A percentile compares a stretch with the other conserved stretches of the same genome.
Conservation (phyloP, 768 basidiomycete genomes). For the Tubosaeta sp. region DNA sequence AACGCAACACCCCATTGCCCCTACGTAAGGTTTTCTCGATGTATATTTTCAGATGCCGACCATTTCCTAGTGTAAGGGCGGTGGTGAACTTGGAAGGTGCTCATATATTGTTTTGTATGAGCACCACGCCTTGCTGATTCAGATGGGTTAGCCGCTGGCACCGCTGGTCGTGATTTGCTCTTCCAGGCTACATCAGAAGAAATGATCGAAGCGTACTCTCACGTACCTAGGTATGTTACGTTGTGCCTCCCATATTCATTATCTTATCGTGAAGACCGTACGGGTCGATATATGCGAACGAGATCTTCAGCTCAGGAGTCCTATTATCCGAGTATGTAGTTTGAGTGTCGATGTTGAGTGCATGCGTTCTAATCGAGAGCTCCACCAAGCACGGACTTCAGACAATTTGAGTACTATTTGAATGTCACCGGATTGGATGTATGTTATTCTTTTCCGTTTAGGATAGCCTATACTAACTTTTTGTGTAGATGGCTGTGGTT, state of each 20-base stretch:
- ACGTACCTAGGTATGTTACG: slow-evolving; percentile 64
- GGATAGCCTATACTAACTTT: slow-evolving; percentile 1
- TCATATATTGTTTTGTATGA: background rate
- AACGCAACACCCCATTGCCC: slow-evolving; percentile 75
- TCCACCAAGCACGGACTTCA: slow-evolving; percentile 78
- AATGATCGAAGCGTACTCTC: slow-evolving; percentile 89
- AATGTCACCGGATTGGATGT: slow-evolving; percentile 91
- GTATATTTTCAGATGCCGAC: slow-evolving; percentile 1
- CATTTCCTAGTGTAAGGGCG: slow-evolving; percentile 60
- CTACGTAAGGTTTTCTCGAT: slow-evolving; percentile 47
- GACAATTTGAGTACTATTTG: slow-evolving; percentile 87
- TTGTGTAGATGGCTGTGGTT: slow-evolving; percentile 77
- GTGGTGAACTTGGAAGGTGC: slow-evolving; percentile 87
- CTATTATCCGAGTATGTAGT: slow-evolving; percentile 76
- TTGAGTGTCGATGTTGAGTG: background rate
- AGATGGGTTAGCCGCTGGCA: slow-evolving; percentile 64
- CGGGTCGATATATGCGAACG: slow-evolving; percentile 86
- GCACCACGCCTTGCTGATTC: slow-evolving; percentile 3
- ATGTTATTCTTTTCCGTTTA: slow-evolving; percentile 20
- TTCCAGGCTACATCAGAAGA: slow-evolving; percentile 96
- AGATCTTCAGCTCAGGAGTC: slow-evolving; percentile 89
- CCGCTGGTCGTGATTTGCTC: slow-evolving; percentile 80
- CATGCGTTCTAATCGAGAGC: slow-evolving; percentile 12
- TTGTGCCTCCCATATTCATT: background rate
- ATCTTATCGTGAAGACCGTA: slow-evolving; percentile 54